phyloP scores from a whole-genome alignment of 441 rosid genomes.

The Aquilaria agallochum region DNA sequence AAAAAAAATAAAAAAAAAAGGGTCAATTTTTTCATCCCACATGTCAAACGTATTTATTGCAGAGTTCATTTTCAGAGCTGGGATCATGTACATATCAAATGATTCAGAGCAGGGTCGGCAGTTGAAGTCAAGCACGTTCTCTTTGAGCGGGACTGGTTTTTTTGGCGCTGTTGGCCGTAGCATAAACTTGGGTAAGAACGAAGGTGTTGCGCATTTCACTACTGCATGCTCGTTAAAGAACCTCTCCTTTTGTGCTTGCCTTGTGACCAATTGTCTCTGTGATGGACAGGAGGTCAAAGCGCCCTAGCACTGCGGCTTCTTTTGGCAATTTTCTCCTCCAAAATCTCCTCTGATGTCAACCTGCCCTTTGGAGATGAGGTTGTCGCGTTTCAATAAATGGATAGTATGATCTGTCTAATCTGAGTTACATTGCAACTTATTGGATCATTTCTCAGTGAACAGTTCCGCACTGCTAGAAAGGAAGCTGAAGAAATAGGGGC shows the following conservation, averaged over 20 bases:
- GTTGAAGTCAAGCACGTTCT: slow-evolving; percentile 50
- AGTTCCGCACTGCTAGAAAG: slow-evolving; percentile 90
- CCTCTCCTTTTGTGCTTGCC: neutral
- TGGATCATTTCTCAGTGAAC: slow-evolving; percentile 14
- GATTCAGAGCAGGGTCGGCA: slow-evolving; percentile 39
- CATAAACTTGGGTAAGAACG: slow-evolving; percentile 65
- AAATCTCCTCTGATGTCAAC: slow-evolving; percentile 61
- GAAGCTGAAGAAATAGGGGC: slow-evolving; percentile 82
- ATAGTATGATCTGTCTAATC: neutral
- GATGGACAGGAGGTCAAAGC: slow-evolving; percentile 66
- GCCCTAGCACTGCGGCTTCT: slow-evolving; percentile 83
- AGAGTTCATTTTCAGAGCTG: slow-evolving; percentile 81
- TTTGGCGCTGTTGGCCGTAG: slow-evolving; percentile 84
- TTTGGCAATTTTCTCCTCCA: slow-evolving; percentile 76
- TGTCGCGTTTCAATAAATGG: slow-evolving; percentile 3
- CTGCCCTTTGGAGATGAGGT: slow-evolving; percentile 91
- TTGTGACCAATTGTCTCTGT: slow-evolving; percentile 7
- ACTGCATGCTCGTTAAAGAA: slow-evolving; percentile 4
- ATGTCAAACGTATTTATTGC: slow-evolving; percentile 39
- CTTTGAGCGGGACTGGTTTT: slow-evolving; percentile 82
- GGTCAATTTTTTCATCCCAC: slow-evolving; percentile 8
- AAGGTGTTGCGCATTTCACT: neutral
- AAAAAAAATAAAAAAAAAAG: too few species aligned
- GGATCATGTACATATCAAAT: slow-evolving; percentile 72
- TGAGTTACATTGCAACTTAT: neutral